A percentile compares a stretch with the other conserved stretches of the same genome.
phyloP scores from a whole-genome alignment of 2,329 filamentous ascomycete species.

The Alternaria longipes region DNA sequence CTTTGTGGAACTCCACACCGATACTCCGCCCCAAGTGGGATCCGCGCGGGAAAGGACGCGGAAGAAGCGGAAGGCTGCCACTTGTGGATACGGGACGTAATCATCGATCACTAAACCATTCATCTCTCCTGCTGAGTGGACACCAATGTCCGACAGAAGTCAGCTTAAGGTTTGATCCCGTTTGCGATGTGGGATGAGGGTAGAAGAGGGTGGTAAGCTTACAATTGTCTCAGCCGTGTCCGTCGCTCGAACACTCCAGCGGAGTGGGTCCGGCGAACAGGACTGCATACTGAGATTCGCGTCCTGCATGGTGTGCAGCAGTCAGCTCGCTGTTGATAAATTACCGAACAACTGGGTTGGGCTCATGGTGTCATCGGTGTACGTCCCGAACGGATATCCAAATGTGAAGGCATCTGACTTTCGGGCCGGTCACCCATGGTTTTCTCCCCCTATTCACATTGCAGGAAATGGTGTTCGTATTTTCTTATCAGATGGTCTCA shows the following conservation, averaged over 20 bases:
- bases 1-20: conserved; percentile 2
- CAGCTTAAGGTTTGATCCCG: neutral
- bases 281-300: neutral
- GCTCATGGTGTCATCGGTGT: neutral
- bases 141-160: neutral
- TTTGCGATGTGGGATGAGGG: neutral
- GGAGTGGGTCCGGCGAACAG: neutral
- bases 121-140: neutral
- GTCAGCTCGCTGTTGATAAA: neutral
- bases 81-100: conserved; percentile 6
- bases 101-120: neutral
- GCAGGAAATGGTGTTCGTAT: neutral
- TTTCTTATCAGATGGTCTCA: neutral
- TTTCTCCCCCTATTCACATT: neutral
- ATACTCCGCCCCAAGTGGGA: conserved; percentile 4
- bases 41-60: conserved; percentile 25
- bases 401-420: neutral
- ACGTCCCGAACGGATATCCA: neutral
- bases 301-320: neutral
- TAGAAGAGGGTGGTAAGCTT: conserved; percentile 8
- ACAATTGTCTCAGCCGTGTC: conserved; percentile 15
- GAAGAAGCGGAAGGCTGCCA: conserved; percentile 28
- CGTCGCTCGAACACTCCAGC: neutral
- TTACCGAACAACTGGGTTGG: neutral
- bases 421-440: neutral